Evolutionary conservation across 2,329 filamentous ascomycete genomes (phyloP), one percentile per base, ranked within the genome.

Genomic region (Diaporthe eres): DNA sequence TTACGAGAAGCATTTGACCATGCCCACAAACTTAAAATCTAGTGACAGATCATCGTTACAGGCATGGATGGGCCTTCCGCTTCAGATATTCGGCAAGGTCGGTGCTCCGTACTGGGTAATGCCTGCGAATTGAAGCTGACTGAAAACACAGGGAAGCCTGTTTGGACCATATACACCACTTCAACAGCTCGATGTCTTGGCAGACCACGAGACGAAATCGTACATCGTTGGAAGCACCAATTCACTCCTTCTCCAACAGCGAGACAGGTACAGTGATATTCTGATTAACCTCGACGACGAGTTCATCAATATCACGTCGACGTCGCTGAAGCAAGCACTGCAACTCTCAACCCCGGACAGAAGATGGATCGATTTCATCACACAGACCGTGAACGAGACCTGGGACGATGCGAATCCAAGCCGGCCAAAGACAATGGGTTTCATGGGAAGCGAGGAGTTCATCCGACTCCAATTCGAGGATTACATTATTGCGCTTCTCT

Each of bases 221-320:
- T 99, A 98, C 81, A 94, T 99, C 72, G 96, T 99, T 75, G 97
- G 97, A 78, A 98, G 96, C 79, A 99, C 97, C 51, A 99, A 99
- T 83, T 98, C 95, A 8, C 88, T 99, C 34, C 89, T 99, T 47
- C 87, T 99, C 15, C 96, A 98, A 81, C 97, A 99, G 83, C 97
- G 93, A 83, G 96, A 99, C 82, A 92, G 95, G 60, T 98, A 99
- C 83, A 98, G 95, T 83, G 97, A 99, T 81, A 95, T 98, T 49
- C 89, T 99, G 76, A 95, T 99, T 82, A 98, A 99, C 82, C 92
- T 99, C 28, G 97, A 99, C 83, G 96, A 98, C 78, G 91, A 94
- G 79, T 94, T 91, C 3, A 92, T 98, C 79, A 96, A 92, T 80
- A 94, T 98, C 78, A 94, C 94, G 0, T 98, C 95, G 0, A 86